These are phyloP conservation scores for Cryptococcus hybrid DNA, from an alignment of 1,284 basidiomycete species.

Conservation along the genomic window DNA sequence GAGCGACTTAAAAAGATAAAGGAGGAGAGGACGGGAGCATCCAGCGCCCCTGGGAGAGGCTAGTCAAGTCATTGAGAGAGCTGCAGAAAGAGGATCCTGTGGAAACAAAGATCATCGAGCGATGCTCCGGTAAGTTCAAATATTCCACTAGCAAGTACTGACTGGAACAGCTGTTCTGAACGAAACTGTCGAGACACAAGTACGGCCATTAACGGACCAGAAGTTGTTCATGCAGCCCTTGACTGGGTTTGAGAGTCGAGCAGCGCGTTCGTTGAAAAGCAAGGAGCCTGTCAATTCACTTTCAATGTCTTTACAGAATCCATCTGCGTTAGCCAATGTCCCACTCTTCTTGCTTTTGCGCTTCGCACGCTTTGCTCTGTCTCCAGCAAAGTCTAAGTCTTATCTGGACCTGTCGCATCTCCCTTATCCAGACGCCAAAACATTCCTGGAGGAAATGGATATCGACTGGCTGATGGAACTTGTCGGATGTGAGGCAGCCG, in stretches of 20 bases:
- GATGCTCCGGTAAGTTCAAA: background rate
- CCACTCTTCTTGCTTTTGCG: slow-evolving; percentile 5
- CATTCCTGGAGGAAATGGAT: slow-evolving; percentile 6
- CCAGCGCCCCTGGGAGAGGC: background rate
- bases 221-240: background rate
- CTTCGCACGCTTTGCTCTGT: slow-evolving; percentile 1
- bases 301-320: background rate
- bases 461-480: slow-evolving; percentile 1
- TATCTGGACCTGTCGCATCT: slow-evolving; percentile 7
- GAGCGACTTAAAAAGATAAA: too few relatives aligned
- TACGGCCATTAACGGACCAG: background rate
- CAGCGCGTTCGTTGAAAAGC: background rate
- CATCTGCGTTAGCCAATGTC: background rate
- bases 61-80: background rate
- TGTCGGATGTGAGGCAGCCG: background rate
- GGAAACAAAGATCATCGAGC: background rate
- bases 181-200: background rate
- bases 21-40: too few relatives aligned
- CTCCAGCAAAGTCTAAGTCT: background rate
- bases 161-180: background rate
- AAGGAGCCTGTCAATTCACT: background rate
- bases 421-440: slow-evolving; percentile 1
- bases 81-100: background rate
- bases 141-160: background rate
- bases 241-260: background rate